A percentile compares a stretch with the other conserved stretches of the same genome.
These are phyloP conservation scores for Carex scoparia DNA, from an alignment of 176 grass and related monocot species.

Conservation along the genomic window DNA sequence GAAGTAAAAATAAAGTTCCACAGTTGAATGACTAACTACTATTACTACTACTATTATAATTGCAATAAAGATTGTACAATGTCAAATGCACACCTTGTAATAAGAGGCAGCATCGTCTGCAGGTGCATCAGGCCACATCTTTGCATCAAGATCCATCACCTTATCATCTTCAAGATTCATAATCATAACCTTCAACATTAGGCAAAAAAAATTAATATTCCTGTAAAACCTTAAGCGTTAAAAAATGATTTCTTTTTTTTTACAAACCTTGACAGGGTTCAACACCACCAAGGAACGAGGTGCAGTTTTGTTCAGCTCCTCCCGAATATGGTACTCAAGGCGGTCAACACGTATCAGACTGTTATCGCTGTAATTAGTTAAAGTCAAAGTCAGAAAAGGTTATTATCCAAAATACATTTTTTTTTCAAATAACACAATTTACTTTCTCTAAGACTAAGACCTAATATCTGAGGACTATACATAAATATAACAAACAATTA, in stretches of 20 bases:
- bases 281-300: conserved; percentile 77
- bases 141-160: conserved; percentile 80
- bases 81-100: conserved; percentile 64
- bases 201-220: background rate
- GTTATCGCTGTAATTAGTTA: conserved; percentile 76
- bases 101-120: conserved; percentile 64
- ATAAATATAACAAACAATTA: background rate
- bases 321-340: conserved; percentile 91
- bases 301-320: conserved; percentile 92
- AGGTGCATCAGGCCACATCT: conserved; percentile 97
- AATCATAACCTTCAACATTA: conserved; percentile 65
- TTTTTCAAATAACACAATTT: background rate
- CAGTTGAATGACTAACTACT: background rate
- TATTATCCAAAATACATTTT: background rate
- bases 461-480: background rate
- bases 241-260: background rate
- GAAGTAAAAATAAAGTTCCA: background rate
- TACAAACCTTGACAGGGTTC: conserved; percentile 81
- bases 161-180: conserved; percentile 83
- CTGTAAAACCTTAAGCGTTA: background rate
- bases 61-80: background rate
- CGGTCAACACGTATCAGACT: conserved; percentile 84
- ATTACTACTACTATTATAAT: background rate
- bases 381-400: background rate
- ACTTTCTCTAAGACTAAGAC: background rate